Percentiles rank a stretch among this genome's conserved stretches.
These are phyloP conservation scores for Isatis tinctoria DNA, from an alignment of 345 rosid genomes.

Conservation along the genomic window DNA sequence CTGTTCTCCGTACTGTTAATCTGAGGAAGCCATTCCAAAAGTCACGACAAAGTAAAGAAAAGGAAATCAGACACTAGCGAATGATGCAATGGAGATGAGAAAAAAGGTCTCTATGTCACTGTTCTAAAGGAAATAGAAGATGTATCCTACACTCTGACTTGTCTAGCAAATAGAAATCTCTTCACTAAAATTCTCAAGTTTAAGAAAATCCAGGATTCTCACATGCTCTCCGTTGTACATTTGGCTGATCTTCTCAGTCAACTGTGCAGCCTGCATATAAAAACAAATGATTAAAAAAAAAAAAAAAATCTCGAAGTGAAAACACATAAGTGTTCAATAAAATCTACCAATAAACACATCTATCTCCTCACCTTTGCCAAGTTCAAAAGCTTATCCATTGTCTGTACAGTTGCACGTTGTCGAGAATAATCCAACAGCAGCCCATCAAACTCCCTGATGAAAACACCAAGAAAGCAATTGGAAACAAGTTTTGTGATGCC, in stretches of 20 bases:
- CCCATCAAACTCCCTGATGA: slow-evolving; percentile 69
- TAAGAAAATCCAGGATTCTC: slow-evolving; percentile 25
- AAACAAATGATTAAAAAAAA: background rate
- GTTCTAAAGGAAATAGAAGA: background rate
- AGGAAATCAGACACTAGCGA: background rate
- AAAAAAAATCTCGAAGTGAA: background rate
- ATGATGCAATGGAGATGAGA: background rate
- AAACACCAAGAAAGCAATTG: background rate
- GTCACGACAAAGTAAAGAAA: background rate
- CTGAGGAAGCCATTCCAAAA: slow-evolving; percentile 37
- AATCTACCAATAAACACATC: background rate
- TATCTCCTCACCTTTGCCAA: slow-evolving; percentile 63
- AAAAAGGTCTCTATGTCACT: background rate
- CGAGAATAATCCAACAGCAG: slow-evolving; percentile 74
- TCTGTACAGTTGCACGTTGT: slow-evolving; percentile 63
- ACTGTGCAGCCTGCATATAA: slow-evolving; percentile 58
- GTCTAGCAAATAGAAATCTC: background rate
- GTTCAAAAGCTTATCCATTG: slow-evolving; percentile 58
- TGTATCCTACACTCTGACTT: background rate
- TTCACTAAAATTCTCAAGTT: too few species aligned
- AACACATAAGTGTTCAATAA: background rate
- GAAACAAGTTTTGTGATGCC: background rate
- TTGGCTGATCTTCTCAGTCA: slow-evolving; percentile 63
- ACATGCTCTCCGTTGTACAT: slow-evolving; percentile 89
- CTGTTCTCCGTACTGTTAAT: slow-evolving; percentile 92